These are phyloP conservation scores for Fusarium subtropicale DNA, from an alignment of 2,329 filamentous ascomycete genomes.

Conservation along the genomic window DNA sequence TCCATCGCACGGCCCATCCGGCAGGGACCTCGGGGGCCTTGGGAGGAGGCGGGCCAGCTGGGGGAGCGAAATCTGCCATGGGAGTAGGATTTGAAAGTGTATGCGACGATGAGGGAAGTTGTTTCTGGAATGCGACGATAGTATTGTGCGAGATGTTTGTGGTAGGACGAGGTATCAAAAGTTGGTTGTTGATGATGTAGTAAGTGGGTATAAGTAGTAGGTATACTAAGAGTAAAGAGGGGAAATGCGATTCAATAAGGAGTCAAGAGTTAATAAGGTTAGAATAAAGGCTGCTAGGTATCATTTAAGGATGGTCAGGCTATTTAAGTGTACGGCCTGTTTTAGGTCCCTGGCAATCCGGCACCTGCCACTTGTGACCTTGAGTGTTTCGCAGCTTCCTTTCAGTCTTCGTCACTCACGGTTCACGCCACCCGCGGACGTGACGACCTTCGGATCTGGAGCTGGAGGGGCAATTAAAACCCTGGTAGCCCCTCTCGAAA, in stretches of 20 bases:
- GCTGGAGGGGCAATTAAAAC: constrained; percentile 34
- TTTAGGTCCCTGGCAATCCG: constrained; percentile 23
- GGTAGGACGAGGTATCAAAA: constrained; percentile 2
- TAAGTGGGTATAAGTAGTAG: constrained; percentile 8
- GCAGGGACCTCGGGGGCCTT: constrained; percentile 70
- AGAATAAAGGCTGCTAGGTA: constrained; percentile 2
- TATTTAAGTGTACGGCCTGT: constrained; percentile 27
- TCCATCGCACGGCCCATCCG: constrained; percentile 88
- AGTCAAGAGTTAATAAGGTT: constrained; percentile 1
- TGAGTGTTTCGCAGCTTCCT: constrained; percentile 22
- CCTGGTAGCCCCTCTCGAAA: constrained; percentile 35
- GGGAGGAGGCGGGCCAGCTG: constrained; percentile 67
- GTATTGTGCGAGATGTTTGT: constrained; percentile 1
- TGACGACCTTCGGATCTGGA: not conserved
- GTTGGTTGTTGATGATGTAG: constrained; percentile 37
- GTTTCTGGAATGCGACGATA: not conserved
- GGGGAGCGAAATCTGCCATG: constrained; percentile 68
- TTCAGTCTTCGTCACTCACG: constrained; percentile 7
- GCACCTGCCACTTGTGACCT: constrained; percentile 37
- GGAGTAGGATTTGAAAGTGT: constrained; percentile 10
- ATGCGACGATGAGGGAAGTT: not conserved
- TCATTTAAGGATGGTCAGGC: not conserved
- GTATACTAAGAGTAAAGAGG: constrained; percentile 18
- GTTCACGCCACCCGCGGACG: constrained; percentile 27
- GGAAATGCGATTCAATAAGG: constrained; percentile 13